Base-by-base conservation (phyloP, 495 filamentous ascomycete genomes). In the Daldinia decipiens region DNA sequence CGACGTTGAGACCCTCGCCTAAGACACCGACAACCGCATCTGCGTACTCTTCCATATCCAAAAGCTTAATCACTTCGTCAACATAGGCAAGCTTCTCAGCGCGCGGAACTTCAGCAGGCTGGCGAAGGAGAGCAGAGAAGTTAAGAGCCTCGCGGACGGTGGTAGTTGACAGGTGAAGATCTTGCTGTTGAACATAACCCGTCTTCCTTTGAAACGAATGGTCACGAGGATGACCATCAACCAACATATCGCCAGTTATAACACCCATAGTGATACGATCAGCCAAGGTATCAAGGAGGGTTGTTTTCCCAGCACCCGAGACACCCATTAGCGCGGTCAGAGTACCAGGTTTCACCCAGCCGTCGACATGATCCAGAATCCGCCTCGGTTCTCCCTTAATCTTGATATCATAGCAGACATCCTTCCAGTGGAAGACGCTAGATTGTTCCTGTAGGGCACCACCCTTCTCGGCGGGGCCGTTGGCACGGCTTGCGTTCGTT, bases 181-280 rank as follows among this genome's bases (percentile, higher is more conserved):
- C 95, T 79, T 97, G 93, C 77, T 98, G 95, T 74, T 98, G 93
- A 19, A 95, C 95, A 72, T 97, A 98, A 27, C 94, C 94, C 3
- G 94, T 97, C 82, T 95, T 95, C 36, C 94, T 90, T 75, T 95
- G 93, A 85, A 97, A 97, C 0, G 91, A 93, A 17, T 86, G 82
- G 74, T 96, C 92, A 17, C 91, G 86, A 43, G 84, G 88, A 26
- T 83, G 84, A 1, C 93, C 94, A 71, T 96, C 91, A 5, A 97
- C 92, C 2, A 95, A 81, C 88, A 95, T 94, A 59, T 94, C 89
- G 26, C 94, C 94, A 17, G 87, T 89, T 55, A 97, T 90, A 11
- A 96, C 90, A 70, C 94, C 94, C 87, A 94, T 93, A 0, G 91
- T 91, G 34, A 91, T 92, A 76, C 94, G 88, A 65, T 90, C 89